These are phyloP conservation scores for Hyphodiscus hymeniophilus DNA, from an alignment of 495 filamentous ascomycete genomes.

Conservation along the genomic window DNA sequence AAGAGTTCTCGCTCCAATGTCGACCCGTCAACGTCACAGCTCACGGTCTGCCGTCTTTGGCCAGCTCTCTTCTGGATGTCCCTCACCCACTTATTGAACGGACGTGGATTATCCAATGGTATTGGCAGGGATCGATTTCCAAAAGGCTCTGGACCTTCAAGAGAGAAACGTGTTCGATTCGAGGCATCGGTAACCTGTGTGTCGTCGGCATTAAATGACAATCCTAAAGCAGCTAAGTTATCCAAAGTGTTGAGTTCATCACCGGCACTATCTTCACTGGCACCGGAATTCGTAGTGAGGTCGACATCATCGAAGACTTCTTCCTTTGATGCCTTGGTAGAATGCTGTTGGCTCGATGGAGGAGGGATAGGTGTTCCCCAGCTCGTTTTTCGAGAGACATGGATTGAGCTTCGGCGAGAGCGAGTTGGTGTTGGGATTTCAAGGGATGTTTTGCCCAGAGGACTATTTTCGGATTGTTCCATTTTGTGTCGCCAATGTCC, in stretches of 20 bases:
- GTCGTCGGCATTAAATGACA: constrained; percentile 29
- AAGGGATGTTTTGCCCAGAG: constrained; percentile 8
- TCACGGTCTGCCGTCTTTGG: constrained; percentile 29
- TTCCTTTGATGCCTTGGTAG: constrained; percentile 2
- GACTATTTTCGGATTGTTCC: constrained; percentile 14
- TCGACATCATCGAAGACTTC: constrained; percentile 16
- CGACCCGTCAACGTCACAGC: constrained; percentile 9
- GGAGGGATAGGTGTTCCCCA: constrained; percentile 25
- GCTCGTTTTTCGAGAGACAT: constrained; percentile 26
- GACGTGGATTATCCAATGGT: constrained; percentile 27
- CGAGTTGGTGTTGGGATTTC: constrained; percentile 23
- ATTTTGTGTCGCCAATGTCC: constrained; percentile 23
- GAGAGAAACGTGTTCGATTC: constrained; percentile 18
- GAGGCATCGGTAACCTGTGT: constrained; percentile 22
- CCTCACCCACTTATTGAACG: constrained; percentile 52
- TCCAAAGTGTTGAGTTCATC: constrained; percentile 33
- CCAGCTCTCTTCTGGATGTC: constrained; percentile 41
- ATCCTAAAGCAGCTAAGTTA: constrained; percentile 30
- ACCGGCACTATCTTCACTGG: constrained; percentile 11
- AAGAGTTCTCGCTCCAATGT: constrained; percentile 35
- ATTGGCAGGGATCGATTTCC: constrained; percentile 9
- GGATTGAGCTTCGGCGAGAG: constrained; percentile 27
- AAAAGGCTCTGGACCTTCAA: constrained; percentile 10
- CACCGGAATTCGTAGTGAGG: constrained; percentile 16
- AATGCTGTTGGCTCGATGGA: constrained; percentile 19